These are phyloP conservation scores for Lupinus albus DNA, from an alignment of 306 rosid genomes.

Conservation along the genomic window DNA sequence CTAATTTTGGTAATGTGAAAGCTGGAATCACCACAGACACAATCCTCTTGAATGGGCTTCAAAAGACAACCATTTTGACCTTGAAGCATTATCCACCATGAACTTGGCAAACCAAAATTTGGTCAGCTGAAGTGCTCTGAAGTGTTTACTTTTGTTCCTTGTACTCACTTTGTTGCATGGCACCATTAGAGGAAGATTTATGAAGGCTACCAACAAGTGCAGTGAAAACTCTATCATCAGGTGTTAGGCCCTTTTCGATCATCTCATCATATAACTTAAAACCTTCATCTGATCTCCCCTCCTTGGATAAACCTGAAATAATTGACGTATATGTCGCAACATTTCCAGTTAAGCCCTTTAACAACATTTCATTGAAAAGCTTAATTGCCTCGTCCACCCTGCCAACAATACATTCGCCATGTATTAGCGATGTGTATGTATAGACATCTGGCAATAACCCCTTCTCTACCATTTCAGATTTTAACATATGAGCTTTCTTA, in stretches of 20 bases:
- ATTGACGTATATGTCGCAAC: constrained; percentile 65
- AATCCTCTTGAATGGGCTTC: background rate
- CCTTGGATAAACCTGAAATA: constrained; percentile 80
- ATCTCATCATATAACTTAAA: constrained; percentile 74
- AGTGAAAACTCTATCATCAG: constrained; percentile 77
- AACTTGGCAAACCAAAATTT: constrained; percentile 21
- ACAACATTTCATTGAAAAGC: constrained; percentile 67
- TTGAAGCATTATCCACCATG: constrained; percentile 5
- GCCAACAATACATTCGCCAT: constrained; percentile 71
- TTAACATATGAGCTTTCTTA: constrained; percentile 58
- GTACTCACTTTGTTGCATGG: constrained; percentile 13
- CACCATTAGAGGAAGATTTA: constrained; percentile 33
- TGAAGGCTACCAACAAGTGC: constrained; percentile 74
- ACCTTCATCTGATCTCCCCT: constrained; percentile 79
- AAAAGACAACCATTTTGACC: constrained; percentile 27
- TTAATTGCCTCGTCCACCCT: constrained; percentile 63
- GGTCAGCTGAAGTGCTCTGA: constrained; percentile 7
- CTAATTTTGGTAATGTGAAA: constrained; percentile 15
- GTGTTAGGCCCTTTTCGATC: constrained; percentile 58
- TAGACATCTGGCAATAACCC: constrained; percentile 69
- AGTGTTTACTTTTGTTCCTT: constrained; percentile 17
- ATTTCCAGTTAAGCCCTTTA: constrained; percentile 52
- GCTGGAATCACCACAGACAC: constrained; percentile 13
- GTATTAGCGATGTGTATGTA: constrained; percentile 76
- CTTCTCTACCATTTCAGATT: constrained; percentile 57